Base-by-base conservation (phyloP, 345 rosid species). In the Garcia nutans region DNA sequence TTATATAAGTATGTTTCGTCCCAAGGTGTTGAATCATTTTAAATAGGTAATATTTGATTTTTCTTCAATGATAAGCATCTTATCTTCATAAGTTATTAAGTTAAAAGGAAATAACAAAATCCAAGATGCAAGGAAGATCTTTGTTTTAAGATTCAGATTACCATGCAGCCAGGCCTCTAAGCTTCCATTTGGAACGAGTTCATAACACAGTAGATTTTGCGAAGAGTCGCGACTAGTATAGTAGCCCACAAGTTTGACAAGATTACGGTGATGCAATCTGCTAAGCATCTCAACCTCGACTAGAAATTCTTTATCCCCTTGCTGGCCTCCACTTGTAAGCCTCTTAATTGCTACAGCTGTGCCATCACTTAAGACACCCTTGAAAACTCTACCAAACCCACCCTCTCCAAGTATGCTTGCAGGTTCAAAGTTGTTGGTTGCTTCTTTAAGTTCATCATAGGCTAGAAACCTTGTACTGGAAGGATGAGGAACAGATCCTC, bases 271-370 rank as follows among this genome's bases (percentile, higher is more conserved):
- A 87, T 95, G 99, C 88, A 95, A 88, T 84, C 99, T 88, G 87
- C 98, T 95, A 72, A 95, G 91, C 99, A 95, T 95, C 86, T 95
- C 98, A 82, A 95, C 94, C 91, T 95, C 99, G 71, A 95, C 99
- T 79, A 92, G 83, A 78, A 96, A 96, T 80, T 96, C 99, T 82
- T 89, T 92, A 84, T 89, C 97, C 28, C 99, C 99, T 83, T 96
- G 99, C 70, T 92, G 92, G 52, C 97, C 99, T 82, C 99, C 99
- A 74, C 76, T 77, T 66, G 92, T 87, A 68, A 96, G 96, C 85
- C 94, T 90, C 88, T 96, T 96, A 83, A 96, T 96, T 16, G 98
- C 99, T 28, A 96, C 99, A 76, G 98, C 93, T 65, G 99, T 96
- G 24, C 99, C 99, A 88, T 96, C 99, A 82, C 89, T 93, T 76